A percentile compares a stretch with the other conserved stretches of the same genome.
phyloP scores from a whole-genome alignment of 768 basidiomycete genomes.

The Amanita muscaria region DNA sequence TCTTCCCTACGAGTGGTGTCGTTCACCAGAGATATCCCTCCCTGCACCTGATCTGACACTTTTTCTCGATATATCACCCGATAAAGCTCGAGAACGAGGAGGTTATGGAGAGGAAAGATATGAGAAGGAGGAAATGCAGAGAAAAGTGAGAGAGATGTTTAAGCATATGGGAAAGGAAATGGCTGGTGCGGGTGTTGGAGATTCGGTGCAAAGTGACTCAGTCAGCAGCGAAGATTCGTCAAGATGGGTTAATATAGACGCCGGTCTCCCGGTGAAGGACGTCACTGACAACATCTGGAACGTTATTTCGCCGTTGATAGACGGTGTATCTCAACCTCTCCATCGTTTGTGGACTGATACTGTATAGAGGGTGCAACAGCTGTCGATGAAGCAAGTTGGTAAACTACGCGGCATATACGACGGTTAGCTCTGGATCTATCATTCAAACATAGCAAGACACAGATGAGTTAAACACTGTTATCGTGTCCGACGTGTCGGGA shows the following conservation, averaged over 20 bases:
- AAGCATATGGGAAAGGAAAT: slow-evolving; percentile 45
- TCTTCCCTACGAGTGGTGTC: slow-evolving; percentile 77
- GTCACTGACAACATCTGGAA: slow-evolving; percentile 6
- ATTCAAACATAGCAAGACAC: too few species aligned
- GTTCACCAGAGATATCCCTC: slow-evolving; percentile 75
- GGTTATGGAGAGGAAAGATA: slow-evolving; percentile 87
- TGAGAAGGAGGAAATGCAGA: slow-evolving; percentile 73
- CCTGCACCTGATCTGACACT: slow-evolving; percentile 84
- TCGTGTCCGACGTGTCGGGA: too few species aligned
- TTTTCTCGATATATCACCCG: slow-evolving; percentile 78
- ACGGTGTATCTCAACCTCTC: slow-evolving; percentile 4
- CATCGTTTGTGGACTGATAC: slow-evolving; percentile 3
- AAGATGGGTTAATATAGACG: slow-evolving; percentile 9
- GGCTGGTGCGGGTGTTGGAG: not conserved
- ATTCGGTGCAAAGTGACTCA: not conserved
- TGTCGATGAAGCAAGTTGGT: too few species aligned
- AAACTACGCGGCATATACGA: too few species aligned
- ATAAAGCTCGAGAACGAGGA: slow-evolving; percentile 55
- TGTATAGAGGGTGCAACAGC: too few species aligned
- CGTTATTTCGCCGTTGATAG: slow-evolving; percentile 1
- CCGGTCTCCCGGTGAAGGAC: not conserved
- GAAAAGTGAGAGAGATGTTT: slow-evolving; percentile 53
- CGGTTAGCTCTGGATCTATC: too few species aligned
- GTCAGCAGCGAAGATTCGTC: too few species aligned
- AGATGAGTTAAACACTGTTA: too few species aligned